A percentile compares a stretch with the other conserved stretches of the same genome.
phyloP scores from a whole-genome alignment of 441 rosid species.

The Euphorbia corollata region DNA sequence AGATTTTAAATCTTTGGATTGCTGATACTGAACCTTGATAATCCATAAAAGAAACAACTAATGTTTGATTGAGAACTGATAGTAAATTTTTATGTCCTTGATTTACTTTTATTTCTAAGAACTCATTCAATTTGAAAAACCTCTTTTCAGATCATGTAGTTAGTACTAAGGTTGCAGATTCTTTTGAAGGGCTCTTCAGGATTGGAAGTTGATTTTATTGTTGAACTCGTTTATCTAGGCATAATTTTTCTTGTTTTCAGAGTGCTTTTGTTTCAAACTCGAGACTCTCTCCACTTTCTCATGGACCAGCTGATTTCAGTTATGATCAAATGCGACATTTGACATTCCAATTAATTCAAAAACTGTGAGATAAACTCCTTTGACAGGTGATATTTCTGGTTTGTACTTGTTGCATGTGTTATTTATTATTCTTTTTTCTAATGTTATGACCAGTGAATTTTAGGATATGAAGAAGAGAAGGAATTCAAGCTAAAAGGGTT shows the following conservation, averaged over 20 bases:
- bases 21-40: no score
- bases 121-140: no score
- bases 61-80: no score
- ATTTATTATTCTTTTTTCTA: conserved; percentile 14
- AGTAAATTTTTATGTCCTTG: no score
- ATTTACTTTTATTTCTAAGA: no score
- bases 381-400: conserved; percentile 28
- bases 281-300: conserved; percentile 77
- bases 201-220: background rate
- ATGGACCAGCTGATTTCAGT: conserved; percentile 66
- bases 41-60: no score
- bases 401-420: background rate
- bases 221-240: background rate
- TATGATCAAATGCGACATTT: conserved; percentile 58
- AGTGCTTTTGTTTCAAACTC: conserved; percentile 57
- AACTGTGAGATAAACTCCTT: conserved; percentile 30
- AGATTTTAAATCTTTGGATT: no score
- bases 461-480: conserved; percentile 75
- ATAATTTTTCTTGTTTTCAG: conserved; percentile 28
- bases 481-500: conserved; percentile 81
- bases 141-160: background rate
- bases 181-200: background rate
- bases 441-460: conserved; percentile 18
- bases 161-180: background rate
- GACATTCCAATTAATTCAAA: conserved; percentile 76